These are phyloP conservation scores for Coemansia sp. DNA, from an alignment of 192 early-diverging fungal species.

Conservation along the genomic window DNA sequence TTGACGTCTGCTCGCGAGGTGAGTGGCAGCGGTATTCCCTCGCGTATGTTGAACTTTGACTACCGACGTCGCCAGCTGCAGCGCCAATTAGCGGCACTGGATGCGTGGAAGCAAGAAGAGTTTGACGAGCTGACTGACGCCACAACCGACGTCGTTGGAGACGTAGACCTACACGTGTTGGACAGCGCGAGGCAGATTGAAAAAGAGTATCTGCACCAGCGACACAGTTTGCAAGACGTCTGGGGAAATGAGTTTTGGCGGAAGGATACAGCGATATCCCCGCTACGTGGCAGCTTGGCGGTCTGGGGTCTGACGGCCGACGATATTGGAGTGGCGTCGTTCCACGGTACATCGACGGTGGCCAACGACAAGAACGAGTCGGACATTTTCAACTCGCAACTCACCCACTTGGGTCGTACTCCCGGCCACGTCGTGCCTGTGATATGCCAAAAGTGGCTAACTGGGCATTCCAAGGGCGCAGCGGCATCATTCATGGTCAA, in stretches of 20 bases:
- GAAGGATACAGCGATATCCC: conserved; percentile 73
- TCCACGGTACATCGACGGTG: conserved; percentile 95
- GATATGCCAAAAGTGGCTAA: conserved; percentile 60
- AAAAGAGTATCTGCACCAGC: conserved; percentile 11
- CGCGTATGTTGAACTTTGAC: conserved; percentile 77
- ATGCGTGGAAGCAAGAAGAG: not conserved
- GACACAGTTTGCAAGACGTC: conserved; percentile 46
- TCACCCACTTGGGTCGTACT: conserved; percentile 51
- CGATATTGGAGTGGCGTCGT: conserved; percentile 90
- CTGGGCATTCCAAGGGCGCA: conserved; percentile 88
- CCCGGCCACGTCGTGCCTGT: conserved; percentile 32
- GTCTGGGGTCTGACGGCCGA: conserved; percentile 86
- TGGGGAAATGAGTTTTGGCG: conserved; percentile 88
- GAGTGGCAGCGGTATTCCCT: conserved; percentile 30
- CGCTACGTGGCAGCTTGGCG: conserved; percentile 86
- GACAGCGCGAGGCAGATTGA: conserved; percentile 40
- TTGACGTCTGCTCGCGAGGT: conserved; percentile 76
- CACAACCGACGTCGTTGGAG: not conserved
- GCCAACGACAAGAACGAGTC: conserved; percentile 59
- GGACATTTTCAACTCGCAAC: conserved; percentile 79
- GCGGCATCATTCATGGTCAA: conserved; percentile 98
- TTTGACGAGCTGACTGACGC: conserved; percentile 1
- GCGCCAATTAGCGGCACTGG: conserved; percentile 26
- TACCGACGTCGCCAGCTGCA: conserved; percentile 79
- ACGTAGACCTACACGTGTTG: conserved; percentile 37